Percentiles rank a stretch among this genome's conserved stretches.
Conservation (phyloP, 306 rosid genomes). For the Abrus pulchellus region DNA sequence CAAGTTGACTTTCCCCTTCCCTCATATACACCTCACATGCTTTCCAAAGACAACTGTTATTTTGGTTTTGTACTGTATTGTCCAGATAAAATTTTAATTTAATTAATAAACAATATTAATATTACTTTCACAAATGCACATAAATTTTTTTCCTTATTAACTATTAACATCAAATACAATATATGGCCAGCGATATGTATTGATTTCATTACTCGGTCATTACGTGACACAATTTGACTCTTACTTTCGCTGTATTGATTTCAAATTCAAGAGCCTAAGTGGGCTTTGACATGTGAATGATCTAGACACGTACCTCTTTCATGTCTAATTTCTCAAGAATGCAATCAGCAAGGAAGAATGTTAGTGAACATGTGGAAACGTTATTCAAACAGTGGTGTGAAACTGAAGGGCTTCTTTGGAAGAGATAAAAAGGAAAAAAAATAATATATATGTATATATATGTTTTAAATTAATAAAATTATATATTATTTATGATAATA, state of each 20-base stretch:
- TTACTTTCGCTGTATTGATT: neutral
- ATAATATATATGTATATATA: too few species aligned
- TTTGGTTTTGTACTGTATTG: too few species aligned
- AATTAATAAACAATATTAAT: too few species aligned
- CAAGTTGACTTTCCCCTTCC: neutral
- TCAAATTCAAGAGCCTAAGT: neutral
- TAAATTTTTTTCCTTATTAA: too few species aligned
- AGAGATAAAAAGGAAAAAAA: too few species aligned
- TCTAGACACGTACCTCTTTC: neutral
- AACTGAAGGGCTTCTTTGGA: too few species aligned
- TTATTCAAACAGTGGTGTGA: neutral
- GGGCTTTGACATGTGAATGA: conserved; percentile 11
- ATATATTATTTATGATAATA: too few species aligned
- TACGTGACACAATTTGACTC: conserved; percentile 18
- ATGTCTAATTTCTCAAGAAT: neutral
- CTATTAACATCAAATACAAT: neutral
- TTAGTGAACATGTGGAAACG: neutral
- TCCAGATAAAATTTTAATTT: too few species aligned
- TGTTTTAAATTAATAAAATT: too few species aligned
- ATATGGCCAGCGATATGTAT: too few species aligned
- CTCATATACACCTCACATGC: neutral
- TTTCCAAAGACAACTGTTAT: neutral
- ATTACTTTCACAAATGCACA: too few species aligned
- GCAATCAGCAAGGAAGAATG: neutral
- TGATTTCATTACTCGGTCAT: neutral